Conservation (phyloP, 495 filamentous ascomycete genomes). For the Clavariopsis aquatica region DNA sequence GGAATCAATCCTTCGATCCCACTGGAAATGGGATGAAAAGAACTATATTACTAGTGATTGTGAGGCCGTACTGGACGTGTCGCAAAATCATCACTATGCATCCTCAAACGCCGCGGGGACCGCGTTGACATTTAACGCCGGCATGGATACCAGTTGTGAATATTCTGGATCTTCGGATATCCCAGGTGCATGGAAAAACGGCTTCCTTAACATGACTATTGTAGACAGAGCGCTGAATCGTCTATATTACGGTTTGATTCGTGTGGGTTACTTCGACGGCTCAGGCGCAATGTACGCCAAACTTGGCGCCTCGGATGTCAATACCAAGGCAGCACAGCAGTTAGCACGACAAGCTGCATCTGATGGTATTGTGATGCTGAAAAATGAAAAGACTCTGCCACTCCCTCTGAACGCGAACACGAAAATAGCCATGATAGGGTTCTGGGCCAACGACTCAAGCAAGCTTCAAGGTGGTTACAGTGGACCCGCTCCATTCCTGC, state of each 20-base stretch:
- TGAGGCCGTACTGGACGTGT: slow-evolving; percentile 59
- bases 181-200: slow-evolving; percentile 12
- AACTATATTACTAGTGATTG: slow-evolving; percentile 61
- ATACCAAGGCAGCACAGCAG: slow-evolving; percentile 8
- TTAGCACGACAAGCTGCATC: slow-evolving; percentile 7
- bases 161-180: slow-evolving; percentile 17
- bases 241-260: slow-evolving; percentile 22
- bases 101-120: slow-evolving; percentile 49
- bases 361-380: slow-evolving; percentile 24
- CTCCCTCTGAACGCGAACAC: slow-evolving; percentile 43
- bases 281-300: not conserved
- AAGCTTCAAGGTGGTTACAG: slow-evolving; percentile 61
- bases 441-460: slow-evolving; percentile 60
- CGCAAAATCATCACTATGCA: slow-evolving; percentile 56
- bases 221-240: slow-evolving; percentile 13
- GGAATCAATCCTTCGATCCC: slow-evolving; percentile 58
- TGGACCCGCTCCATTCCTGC: slow-evolving; percentile 57
- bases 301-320: slow-evolving; percentile 3
- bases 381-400: slow-evolving; percentile 50
- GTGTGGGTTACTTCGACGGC: slow-evolving; percentile 22
- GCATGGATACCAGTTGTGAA: slow-evolving; percentile 44
- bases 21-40: slow-evolving; percentile 51
- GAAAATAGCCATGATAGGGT: slow-evolving; percentile 59
- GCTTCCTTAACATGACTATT: not conserved
- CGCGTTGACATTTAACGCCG: slow-evolving; percentile 56